Evolutionary conservation across 371 early-diverging fungal genomes (phyloP).

Genomic region (Blyttiomyces sp.): DNA sequence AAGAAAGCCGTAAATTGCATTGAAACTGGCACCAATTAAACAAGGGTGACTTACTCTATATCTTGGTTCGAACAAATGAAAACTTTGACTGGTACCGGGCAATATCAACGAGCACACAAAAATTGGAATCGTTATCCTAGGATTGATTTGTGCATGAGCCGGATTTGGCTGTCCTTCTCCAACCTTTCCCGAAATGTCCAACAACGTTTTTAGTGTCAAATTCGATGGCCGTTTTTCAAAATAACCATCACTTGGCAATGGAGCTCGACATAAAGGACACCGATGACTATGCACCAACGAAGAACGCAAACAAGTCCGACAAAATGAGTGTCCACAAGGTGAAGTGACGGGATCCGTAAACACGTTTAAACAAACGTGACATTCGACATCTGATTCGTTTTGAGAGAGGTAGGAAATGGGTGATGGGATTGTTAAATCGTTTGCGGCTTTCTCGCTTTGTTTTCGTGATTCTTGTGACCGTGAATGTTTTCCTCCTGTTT

Average conservation of each 20-base stretch:
- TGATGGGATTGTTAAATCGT: too few species aligned
- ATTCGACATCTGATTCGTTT: slow-evolving; percentile 46
- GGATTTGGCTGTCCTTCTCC: too few species aligned
- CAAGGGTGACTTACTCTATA: slow-evolving; percentile 64
- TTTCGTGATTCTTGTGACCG: too few species aligned
- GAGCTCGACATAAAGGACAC: slow-evolving; percentile 50
- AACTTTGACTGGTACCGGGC: slow-evolving; percentile 57
- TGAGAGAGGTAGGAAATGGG: too few species aligned
- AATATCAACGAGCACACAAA: slow-evolving; percentile 36
- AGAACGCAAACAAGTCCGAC: slow-evolving; percentile 54
- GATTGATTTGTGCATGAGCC: too few species aligned
- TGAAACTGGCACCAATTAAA: slow-evolving; percentile 42
- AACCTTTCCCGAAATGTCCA: too few species aligned
- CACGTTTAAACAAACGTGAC: slow-evolving; percentile 53
- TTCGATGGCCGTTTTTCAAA: too few species aligned
- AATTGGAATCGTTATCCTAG: too few species aligned
- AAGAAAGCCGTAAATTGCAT: too few species aligned
- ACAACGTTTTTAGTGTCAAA: too few species aligned
- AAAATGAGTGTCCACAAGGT: slow-evolving; percentile 71
- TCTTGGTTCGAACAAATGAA: slow-evolving; percentile 62
- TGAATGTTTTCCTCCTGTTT: too few species aligned
- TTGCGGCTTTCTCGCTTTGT: too few species aligned
- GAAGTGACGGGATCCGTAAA: slow-evolving; percentile 56
- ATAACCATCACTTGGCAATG: slow-evolving; percentile 27
- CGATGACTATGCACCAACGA: slow-evolving; percentile 41